Conservation (phyloP, 2,329 filamentous ascomycete genomes). For the Colletotrichum neosansevieriae region DNA sequence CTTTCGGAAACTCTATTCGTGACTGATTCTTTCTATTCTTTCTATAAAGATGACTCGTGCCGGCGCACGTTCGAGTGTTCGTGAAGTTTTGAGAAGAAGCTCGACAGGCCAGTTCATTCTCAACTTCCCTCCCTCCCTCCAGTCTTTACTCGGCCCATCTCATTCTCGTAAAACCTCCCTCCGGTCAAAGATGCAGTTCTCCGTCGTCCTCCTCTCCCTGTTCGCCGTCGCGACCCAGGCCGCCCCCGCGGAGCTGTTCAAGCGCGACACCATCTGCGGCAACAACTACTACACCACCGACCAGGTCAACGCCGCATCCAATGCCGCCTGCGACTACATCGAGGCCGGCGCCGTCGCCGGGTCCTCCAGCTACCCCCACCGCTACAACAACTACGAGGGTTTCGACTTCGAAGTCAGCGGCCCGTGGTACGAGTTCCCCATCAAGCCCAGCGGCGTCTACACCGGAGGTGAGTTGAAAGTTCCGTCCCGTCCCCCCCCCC, state of each 20-base stretch:
- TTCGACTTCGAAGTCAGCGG: constrained; percentile 69
- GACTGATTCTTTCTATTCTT: background rate
- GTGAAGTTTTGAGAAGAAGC: background rate
- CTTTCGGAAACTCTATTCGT: background rate
- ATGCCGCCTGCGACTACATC: constrained; percentile 66
- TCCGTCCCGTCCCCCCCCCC: background rate
- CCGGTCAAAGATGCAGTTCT: constrained; percentile 38
- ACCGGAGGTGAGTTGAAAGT: constrained; percentile 66
- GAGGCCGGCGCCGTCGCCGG: constrained; percentile 52
- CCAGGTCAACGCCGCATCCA: constrained; percentile 62
- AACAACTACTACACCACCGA: constrained; percentile 63
- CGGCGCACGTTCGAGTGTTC: background rate
- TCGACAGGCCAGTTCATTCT: constrained; percentile 4
- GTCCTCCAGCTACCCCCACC: constrained; percentile 64
- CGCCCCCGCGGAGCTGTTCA: constrained; percentile 32
- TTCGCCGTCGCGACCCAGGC: constrained; percentile 37
- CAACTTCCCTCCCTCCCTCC: background rate
- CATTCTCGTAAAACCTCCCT: background rate
- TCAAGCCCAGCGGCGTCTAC: constrained; percentile 68
- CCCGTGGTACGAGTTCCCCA: constrained; percentile 74
- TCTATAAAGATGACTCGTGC: constrained; percentile 16
- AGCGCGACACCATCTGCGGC: constrained; percentile 64
- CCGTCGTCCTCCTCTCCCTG: constrained; percentile 36
- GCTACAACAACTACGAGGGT: constrained; percentile 73
- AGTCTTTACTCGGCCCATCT: background rate